These are phyloP conservation scores for Carex littledalei DNA, from an alignment of 176 grass and related monocot species.

Conservation along the genomic window DNA sequence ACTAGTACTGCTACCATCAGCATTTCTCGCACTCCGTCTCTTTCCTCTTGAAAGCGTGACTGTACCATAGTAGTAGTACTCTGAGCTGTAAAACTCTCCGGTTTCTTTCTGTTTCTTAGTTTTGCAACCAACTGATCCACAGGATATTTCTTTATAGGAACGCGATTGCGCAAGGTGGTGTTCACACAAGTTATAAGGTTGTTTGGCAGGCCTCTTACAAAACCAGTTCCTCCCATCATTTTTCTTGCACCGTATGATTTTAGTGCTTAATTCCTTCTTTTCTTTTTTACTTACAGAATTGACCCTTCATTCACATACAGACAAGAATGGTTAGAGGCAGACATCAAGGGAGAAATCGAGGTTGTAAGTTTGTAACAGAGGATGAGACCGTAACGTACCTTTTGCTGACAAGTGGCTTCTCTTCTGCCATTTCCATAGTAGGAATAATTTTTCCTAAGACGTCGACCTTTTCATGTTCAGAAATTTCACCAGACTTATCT, in stretches of 20 bases:
- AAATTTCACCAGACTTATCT: not conserved
- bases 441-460: not conserved
- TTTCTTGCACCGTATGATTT: constrained; percentile 9
- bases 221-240: constrained; percentile 16
- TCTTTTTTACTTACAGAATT: not conserved
- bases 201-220: constrained; percentile 8
- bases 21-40: not conserved
- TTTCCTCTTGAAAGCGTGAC: not conserved
- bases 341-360: not conserved
- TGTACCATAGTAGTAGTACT: not conserved
- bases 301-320: not conserved
- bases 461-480: not conserved
- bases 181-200: not conserved
- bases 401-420: not conserved
- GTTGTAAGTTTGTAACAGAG: not conserved
- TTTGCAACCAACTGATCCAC: not conserved
- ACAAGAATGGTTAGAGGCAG: constrained; percentile 1
- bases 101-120: not conserved
- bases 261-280: not conserved
- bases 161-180: not conserved
- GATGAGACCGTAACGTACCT: not conserved
- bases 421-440: not conserved
- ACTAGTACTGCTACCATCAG: not conserved
- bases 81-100: not conserved
- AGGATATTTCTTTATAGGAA: not conserved